These are phyloP conservation scores for Schizochytrium sp. DNA, from an alignment of 108 stramenopile species.

Conservation along the genomic window DNA sequence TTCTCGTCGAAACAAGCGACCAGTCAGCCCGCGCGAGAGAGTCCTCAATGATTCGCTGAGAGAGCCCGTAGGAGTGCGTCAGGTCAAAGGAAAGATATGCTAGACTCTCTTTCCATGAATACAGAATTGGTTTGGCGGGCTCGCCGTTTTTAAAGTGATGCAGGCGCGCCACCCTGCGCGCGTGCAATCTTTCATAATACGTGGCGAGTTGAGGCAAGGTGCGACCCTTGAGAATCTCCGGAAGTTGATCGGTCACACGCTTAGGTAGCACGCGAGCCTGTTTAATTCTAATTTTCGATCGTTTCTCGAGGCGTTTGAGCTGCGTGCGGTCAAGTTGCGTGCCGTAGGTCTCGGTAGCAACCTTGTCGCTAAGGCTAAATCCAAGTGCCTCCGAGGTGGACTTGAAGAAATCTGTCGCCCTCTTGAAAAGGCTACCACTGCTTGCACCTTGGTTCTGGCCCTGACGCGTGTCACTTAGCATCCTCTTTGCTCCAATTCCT, in stretches of 20 bases:
- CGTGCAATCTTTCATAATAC: background rate
- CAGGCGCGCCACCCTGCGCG: background rate
- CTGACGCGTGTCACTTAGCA: too few relatives aligned
- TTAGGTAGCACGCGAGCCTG: background rate
- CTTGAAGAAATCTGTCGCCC: too few relatives aligned
- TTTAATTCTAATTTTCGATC: background rate
- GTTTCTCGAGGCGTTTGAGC: background rate
- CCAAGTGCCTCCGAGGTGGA: too few relatives aligned
- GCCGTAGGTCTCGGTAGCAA: background rate
- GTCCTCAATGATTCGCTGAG: background rate
- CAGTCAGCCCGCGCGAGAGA: background rate
- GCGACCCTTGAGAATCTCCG: background rate
- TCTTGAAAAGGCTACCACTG: too few relatives aligned
- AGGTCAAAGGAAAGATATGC: background rate
- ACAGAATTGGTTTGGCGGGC: background rate
- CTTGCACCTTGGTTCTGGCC: too few relatives aligned
- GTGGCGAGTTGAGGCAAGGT: background rate
- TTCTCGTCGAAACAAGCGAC: background rate
- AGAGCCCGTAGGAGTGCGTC: background rate
- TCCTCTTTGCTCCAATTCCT: too few relatives aligned
- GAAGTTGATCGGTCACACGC: background rate
- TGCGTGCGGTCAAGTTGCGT: background rate
- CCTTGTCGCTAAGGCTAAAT: background rate
- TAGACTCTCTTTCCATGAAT: background rate
- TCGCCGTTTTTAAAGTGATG: background rate